Evolutionary conservation across 2,329 filamentous ascomycete genomes (phyloP).

Genomic region (Colletotrichum higginsianum): DNA sequence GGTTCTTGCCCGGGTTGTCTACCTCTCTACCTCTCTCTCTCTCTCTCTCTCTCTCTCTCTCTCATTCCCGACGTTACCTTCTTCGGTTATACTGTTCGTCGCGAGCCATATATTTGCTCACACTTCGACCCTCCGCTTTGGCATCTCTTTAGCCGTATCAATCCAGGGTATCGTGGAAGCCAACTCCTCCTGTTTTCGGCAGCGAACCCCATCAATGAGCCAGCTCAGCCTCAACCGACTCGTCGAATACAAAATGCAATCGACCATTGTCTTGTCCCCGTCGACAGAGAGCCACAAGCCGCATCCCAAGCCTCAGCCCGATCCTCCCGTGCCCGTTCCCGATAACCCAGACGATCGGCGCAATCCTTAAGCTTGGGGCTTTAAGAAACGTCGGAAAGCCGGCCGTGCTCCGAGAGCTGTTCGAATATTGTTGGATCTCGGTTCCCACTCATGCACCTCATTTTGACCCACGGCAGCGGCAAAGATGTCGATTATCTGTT

Average conservation of each 20-base stretch:
- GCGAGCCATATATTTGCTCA: neutral
- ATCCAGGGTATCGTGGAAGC: neutral
- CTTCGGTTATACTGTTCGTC: neutral
- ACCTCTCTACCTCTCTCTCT: slow-evolving; percentile 1
- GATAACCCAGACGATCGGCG: slow-evolving; percentile 45
- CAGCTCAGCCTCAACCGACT: neutral
- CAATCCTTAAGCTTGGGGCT: neutral
- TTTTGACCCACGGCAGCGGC: neutral
- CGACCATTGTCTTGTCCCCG: slow-evolving; percentile 9
- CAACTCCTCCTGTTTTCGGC: no score
- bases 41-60: no score
- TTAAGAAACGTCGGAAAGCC: neutral
- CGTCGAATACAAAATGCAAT: neutral
- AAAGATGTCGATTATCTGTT: neutral
- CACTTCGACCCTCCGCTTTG: neutral
- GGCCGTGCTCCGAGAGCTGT: neutral
- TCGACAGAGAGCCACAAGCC: slow-evolving; percentile 46
- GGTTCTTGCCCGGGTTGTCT: neutral
- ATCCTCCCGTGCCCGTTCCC: slow-evolving; percentile 50
- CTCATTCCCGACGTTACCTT: neutral
- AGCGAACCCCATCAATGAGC: neutral
- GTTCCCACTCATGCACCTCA: neutral
- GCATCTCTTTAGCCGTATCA: neutral
- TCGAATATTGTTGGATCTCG: neutral
- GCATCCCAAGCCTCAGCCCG: slow-evolving; percentile 49